Base-by-base conservation (phyloP, 139 green algal species). In the Desmodesmus armatus region DNA sequence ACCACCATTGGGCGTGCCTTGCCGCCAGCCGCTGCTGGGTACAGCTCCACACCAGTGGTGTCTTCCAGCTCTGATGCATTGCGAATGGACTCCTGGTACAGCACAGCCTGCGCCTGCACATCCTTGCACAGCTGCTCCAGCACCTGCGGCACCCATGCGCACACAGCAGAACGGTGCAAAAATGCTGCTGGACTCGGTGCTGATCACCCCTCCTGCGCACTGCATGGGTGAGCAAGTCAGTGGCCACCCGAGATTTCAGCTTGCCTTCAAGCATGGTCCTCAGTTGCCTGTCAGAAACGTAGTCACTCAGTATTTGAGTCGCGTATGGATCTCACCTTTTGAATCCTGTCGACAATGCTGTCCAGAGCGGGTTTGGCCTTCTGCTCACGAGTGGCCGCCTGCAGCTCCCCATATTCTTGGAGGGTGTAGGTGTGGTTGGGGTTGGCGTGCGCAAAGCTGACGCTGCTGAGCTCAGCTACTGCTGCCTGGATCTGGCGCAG, bases 31-130 rank as follows among this genome's bases (percentile, higher is more conserved):
- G 69, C 63, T 2, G 85, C 88, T 77, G 87, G 85, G 23, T 92
- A 83, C 27, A 96, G 86, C 81, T 96, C 92, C 31, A 97, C 92
- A n/a, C 94, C 94, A 5, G 93, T 96, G 15, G 88, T 94, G 89
- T 97, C 94, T 29, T 92, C 80, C 40, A 96, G 92, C 86, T 97
- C 93, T 27, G 87, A 84, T 63, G 91, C 85, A 80, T 94, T 88
- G 0, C 94, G 66, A 31, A 97, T 90, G 11, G 70, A 91, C 73
- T 96, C 92, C 75, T 94, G 90, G 83, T 96, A 96, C 65, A 95
- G 86, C 55, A 86, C 86, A 19, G 92, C 93, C 81, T 94, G 90
- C 77, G 92, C 94, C 71, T 94, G 87, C 53, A 93, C 92, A 41
- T 93, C 89, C 27, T 80, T 81, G 85, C 92, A 95, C 58, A 96